phyloP scores from a whole-genome alignment of 73 alveolate genomes.

The Blepharisma stoltei region DNA sequence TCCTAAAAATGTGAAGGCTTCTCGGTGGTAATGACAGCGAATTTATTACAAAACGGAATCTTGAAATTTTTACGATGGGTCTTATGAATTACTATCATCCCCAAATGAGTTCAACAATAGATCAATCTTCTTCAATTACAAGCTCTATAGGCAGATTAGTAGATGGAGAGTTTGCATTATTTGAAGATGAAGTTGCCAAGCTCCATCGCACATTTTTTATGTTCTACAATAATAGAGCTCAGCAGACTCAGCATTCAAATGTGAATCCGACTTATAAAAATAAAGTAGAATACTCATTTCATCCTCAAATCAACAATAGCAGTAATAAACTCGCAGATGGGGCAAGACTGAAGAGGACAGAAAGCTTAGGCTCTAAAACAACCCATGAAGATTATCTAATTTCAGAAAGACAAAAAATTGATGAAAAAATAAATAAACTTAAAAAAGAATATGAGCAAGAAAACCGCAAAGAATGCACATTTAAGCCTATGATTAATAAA shows the following conservation, averaged over 20 bases:
- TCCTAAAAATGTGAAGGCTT: slow-evolving; percentile 1
- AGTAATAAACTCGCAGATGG: slow-evolving; percentile 23
- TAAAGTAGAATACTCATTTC: neutral
- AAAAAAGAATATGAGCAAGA: neutral
- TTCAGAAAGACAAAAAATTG: neutral
- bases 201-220: neutral
- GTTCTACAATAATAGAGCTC: neutral
- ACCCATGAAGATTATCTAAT: slow-evolving; percentile 1
- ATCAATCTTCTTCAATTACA: too few relatives aligned
- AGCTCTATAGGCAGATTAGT: too few relatives aligned
- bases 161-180: neutral
- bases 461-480: neutral
- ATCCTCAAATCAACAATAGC: neutral
- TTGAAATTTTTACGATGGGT: neutral
- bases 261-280: slow-evolving; percentile 1
- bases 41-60: neutral
- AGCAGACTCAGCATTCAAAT: neutral
- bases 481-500: neutral
- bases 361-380: neutral
- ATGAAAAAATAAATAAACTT: slow-evolving; percentile 14
- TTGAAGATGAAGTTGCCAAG: neutral
- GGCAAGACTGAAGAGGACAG: neutral
- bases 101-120: too few relatives aligned
- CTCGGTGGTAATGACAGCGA: neutral
- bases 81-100: neutral